Conservation (phyloP, 345 rosid genomes). For the Gossypium turneri region DNA sequence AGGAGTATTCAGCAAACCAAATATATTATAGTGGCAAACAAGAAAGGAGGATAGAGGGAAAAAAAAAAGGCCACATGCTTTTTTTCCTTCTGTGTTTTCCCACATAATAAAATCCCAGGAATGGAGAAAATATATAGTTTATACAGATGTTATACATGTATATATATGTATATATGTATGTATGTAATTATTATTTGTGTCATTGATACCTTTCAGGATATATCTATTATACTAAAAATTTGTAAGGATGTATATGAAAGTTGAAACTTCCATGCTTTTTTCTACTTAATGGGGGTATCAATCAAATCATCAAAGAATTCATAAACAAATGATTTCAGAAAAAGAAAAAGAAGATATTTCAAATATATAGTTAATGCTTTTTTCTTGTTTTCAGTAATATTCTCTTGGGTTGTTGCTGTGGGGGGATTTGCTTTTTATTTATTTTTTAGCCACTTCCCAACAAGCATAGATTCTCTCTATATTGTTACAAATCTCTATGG, state of each 20-base stretch:
- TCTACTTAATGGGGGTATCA: constrained; percentile 56
- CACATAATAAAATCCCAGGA: constrained; percentile 20
- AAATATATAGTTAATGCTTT: constrained; percentile 42
- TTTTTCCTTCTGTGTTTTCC: constrained; percentile 27
- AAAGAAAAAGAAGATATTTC: constrained; percentile 22
- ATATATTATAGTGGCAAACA: constrained; percentile 39
- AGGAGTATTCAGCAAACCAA: constrained; percentile 24
- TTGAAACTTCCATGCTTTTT: constrained; percentile 27
- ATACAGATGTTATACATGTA: background rate
- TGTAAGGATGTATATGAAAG: constrained; percentile 17
- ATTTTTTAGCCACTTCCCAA: constrained; percentile 40
- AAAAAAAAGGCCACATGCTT: constrained; percentile 45
- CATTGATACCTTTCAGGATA: background rate
- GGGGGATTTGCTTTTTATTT: constrained; percentile 22
- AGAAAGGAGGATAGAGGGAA: constrained; percentile 23
- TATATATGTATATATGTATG: background rate
- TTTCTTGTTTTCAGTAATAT: constrained; percentile 54
- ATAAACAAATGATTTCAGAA: constrained; percentile 52
- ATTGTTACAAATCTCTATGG: constrained; percentile 31
- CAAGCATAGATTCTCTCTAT: constrained; percentile 64
- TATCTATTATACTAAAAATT: constrained; percentile 15
- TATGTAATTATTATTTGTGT: constrained; percentile 8
- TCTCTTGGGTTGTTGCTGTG: constrained; percentile 32
- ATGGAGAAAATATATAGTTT: background rate
- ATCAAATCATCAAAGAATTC: constrained; percentile 54